Conservation (phyloP, 306 rosid genomes). For the Delonix regia region DNA sequence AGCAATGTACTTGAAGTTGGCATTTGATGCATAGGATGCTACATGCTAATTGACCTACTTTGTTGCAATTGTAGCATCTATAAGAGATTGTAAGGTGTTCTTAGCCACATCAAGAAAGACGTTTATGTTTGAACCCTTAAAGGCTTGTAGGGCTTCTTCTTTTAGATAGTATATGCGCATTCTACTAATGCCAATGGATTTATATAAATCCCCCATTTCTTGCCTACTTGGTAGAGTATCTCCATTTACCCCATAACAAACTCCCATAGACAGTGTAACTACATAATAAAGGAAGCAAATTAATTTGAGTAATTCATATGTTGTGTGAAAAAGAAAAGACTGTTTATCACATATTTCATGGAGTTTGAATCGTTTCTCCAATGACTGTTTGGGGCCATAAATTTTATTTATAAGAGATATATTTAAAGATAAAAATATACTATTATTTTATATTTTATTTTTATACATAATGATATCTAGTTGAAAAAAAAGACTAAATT, state of each 20-base stretch:
- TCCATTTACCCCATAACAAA: conserved; percentile 5
- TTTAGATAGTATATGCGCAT: neutral
- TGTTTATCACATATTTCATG: no score
- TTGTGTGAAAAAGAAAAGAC: no score
- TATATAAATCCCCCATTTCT: neutral
- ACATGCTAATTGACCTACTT: neutral
- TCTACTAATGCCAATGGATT: neutral
- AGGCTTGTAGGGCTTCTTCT: neutral
- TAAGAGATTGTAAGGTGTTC: neutral
- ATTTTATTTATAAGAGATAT: no score
- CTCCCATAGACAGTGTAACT: neutral
- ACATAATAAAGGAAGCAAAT: neutral
- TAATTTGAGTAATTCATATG: no score
- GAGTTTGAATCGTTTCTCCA: no score
- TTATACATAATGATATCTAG: no score
- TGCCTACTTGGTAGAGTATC: neutral
- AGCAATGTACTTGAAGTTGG: neutral
- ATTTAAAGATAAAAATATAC: no score
- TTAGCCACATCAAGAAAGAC: neutral
- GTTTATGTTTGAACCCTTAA: neutral
- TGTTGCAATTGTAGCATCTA: neutral
- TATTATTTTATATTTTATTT: no score
- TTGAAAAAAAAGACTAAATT: no score
- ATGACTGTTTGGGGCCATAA: no score
- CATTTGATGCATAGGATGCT: neutral